Evolutionary conservation across 768 basidiomycete genomes (phyloP).

Genomic region (Rhizopogon salebrosus): DNA sequence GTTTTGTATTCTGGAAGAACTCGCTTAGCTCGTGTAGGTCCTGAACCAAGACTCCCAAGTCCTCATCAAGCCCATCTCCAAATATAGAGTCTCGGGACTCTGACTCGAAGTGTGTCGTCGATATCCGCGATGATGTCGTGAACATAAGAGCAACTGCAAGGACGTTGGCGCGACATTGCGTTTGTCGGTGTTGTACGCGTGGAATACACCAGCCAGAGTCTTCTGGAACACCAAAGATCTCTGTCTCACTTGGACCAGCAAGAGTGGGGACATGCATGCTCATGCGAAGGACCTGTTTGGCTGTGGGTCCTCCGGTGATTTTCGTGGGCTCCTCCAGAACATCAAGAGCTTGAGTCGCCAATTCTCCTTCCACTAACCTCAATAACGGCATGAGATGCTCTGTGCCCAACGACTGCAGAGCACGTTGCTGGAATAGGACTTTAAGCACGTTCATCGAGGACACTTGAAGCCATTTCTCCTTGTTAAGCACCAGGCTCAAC

Average conservation of each 20-base stretch:
- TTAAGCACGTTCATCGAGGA: constrained; percentile 87
- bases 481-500: constrained; percentile 82
- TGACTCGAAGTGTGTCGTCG: constrained; percentile 69
- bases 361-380: constrained; percentile 81
- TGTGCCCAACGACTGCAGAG: constrained; percentile 70
- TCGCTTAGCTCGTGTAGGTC: constrained; percentile 72
- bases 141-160: constrained; percentile 85
- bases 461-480: constrained; percentile 73
- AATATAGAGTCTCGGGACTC: constrained; percentile 34
- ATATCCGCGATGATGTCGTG: constrained; percentile 62
- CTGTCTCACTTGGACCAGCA: constrained; percentile 50
- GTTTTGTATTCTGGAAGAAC: constrained; percentile 55
- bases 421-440: constrained; percentile 78
- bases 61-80: constrained; percentile 43
- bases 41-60: constrained; percentile 73
- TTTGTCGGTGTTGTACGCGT: constrained; percentile 53
- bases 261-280: constrained; percentile 65
- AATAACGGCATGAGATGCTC: constrained; percentile 90
- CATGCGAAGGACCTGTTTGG: constrained; percentile 87
- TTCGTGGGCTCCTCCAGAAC: constrained; percentile 90
- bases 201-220: constrained; percentile 87
- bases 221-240: constrained; percentile 77
- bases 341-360: constrained; percentile 81
- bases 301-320: constrained; percentile 70
- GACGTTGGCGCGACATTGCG: constrained; percentile 69